Evolutionary conservation across 106 monocot species (phyloP).

Genomic region (Xerophyta viscosa): DNA sequence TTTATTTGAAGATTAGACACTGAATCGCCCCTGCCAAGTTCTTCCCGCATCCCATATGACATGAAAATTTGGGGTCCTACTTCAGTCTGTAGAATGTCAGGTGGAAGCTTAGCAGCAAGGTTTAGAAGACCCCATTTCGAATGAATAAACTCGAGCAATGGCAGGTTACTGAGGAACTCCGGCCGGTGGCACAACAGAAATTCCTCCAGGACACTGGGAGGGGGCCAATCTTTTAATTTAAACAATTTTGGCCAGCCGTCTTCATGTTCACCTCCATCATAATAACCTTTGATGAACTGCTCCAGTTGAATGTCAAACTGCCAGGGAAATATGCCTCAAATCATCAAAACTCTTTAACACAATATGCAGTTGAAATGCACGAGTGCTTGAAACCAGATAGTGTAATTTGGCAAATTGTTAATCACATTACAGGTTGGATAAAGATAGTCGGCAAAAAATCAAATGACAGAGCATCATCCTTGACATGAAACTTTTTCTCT

Average conservation of each 20-base stretch:
- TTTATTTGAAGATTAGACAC: slow-evolving; percentile 64
- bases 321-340: slow-evolving; percentile 1
- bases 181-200: slow-evolving; percentile 82
- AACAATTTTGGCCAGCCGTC: slow-evolving; percentile 43
- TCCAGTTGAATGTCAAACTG: slow-evolving; percentile 78
- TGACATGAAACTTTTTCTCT: too few relatives aligned
- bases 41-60: slow-evolving; percentile 51
- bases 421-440: too few relatives aligned
- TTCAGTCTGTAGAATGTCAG: slow-evolving; percentile 57
- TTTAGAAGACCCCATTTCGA: slow-evolving; percentile 82
- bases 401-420: too few relatives aligned
- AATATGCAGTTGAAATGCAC: too few relatives aligned
- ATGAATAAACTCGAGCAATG: slow-evolving; percentile 88
- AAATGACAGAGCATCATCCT: too few relatives aligned
- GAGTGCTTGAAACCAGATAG: too few relatives aligned
- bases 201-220: slow-evolving; percentile 58
- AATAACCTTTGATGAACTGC: slow-evolving; percentile 80
- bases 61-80: slow-evolving; percentile 66
- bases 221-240: slow-evolving; percentile 85
- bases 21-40: slow-evolving; percentile 40
- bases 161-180: slow-evolving; percentile 76
- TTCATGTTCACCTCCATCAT: slow-evolving; percentile 31
- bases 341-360: too few relatives aligned
- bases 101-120: slow-evolving; percentile 79
- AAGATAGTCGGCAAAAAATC: too few relatives aligned